Evolutionary conservation across 2,329 filamentous ascomycete genomes (phyloP), one percentile per base, ranked within the genome.

Genomic region (Fusarium floridanum): DNA sequence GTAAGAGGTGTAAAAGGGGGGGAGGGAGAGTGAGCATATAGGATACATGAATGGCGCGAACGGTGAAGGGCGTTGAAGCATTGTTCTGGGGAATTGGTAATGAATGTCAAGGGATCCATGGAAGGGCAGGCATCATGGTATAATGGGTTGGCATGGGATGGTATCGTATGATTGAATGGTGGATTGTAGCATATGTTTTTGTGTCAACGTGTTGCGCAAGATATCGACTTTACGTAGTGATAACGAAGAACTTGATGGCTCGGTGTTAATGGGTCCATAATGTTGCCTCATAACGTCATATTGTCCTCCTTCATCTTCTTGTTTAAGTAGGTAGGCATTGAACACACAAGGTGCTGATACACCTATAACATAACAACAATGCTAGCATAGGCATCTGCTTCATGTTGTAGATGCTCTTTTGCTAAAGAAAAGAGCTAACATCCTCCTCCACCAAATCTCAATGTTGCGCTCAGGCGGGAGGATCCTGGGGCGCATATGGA

Each of bases 1-100:
- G 82, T 94, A 84, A 11, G 9, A 57, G 39, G 36, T 95, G 82
- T 94, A 84, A 10, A 17, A 22, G 32, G 57, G 20, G 20, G 32
- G n/a, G 17, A 29, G 56, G 57, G 36, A 39, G 45, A 67, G 37
- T 45, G 41, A 27, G 36, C 57, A 66, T 61, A 62, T 56, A 70
- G 74, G 73, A 67, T 72, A 69, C 39, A 39, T 41, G 56, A 76
- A 32, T 61, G 64, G 70, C 57, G 68, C 55, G 67, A 70, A 72
- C 70, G 67, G 53, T 67, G 57, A 48, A 48, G 66, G 77, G 77
- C 75, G 75, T 78, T 78, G 73, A 73, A 64, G 68, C 64, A 76
- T 78, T 76, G 69, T 67, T 76, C 53, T 64, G 67, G 64, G 75
- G 56, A 65, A 66, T 70, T 64, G 45, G 61, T 67, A 73, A 50